Evolutionary conservation across 805 yeast genomes (phyloP).

Genomic region (Blastobotrys parvus): DNA sequence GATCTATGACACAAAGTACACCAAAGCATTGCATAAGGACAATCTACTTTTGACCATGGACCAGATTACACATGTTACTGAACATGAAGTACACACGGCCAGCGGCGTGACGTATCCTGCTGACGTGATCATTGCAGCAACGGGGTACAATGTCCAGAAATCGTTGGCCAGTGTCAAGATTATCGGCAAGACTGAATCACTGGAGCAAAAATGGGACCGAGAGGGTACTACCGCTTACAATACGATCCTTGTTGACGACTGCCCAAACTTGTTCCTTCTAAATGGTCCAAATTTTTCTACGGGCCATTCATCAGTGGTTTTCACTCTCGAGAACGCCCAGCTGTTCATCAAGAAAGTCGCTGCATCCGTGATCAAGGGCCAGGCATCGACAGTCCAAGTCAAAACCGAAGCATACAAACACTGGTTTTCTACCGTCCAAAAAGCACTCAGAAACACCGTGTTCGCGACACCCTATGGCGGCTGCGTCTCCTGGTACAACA

Average conservation of each 20-base stretch:
- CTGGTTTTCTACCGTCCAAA: conserved; percentile 9
- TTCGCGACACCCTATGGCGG: conserved; percentile 11
- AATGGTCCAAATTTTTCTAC: conserved; percentile 16
- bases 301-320: conserved; percentile 13
- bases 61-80: conserved; percentile 8
- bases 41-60: conserved; percentile 10
- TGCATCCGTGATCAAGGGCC: conserved; percentile 7
- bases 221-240: conserved; percentile 15
- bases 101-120: conserved; percentile 14
- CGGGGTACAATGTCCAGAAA: conserved; percentile 10
- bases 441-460: conserved; percentile 7
- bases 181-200: conserved; percentile 7
- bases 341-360: conserved; percentile 12
- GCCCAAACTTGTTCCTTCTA: conserved; percentile 13
- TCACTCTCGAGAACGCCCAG: conserved; percentile 15
- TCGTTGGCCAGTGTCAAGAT: conserved; percentile 3
- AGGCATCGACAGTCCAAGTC: conserved; percentile 9
- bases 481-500: conserved; percentile 14
- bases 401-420: conserved; percentile 11
- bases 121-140: conserved; percentile 14
- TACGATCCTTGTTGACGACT: conserved; percentile 12
- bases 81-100: conserved; percentile 10
- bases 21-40: conserved; percentile 7
- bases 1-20: conserved; percentile 9
- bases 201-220: conserved; percentile 8